Evolutionary conservation across 1,139 yeast species (phyloP).

Genomic region (Zygoascus meyerae): DNA sequence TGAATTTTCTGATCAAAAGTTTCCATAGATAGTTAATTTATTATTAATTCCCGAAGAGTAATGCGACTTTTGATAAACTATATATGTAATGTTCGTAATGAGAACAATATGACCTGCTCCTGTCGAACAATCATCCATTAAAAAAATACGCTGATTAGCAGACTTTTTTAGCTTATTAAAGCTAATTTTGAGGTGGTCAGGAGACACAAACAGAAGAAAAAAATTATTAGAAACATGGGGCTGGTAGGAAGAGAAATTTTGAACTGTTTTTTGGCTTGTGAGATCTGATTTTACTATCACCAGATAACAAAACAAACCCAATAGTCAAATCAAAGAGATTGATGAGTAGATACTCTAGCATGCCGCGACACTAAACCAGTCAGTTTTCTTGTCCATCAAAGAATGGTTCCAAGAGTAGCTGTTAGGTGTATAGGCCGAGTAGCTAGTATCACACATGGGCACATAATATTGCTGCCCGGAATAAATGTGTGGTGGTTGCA

Average conservation of each 20-base stretch:
- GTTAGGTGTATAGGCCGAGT: neutral
- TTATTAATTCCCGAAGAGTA: no score
- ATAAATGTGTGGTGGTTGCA: slow-evolving; percentile 8
- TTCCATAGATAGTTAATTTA: no score
- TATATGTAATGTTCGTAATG: no score
- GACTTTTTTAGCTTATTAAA: no score
- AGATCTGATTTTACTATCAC: no score
- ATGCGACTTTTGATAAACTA: no score
- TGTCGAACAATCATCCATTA: neutral
- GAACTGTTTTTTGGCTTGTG: neutral
- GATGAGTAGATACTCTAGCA: slow-evolving; percentile 1
- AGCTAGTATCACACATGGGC: slow-evolving; percentile 4
- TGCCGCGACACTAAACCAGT: slow-evolving; percentile 11
- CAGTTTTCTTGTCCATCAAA: slow-evolving; percentile 9
- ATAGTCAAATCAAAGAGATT: no score
- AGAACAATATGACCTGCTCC: no score
- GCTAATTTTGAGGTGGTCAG: no score
- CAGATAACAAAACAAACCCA: no score
- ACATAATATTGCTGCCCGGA: neutral
- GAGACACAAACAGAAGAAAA: no score
- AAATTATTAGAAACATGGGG: neutral
- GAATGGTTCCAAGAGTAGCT: slow-evolving; percentile 8
- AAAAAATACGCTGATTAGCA: neutral
- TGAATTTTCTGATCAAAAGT: no score
- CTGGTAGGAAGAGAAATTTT: neutral